A percentile compares a stretch with the other conserved stretches of the same genome.
Conservation (phyloP, 345 rosid species). For the Microcos paniculata region DNA sequence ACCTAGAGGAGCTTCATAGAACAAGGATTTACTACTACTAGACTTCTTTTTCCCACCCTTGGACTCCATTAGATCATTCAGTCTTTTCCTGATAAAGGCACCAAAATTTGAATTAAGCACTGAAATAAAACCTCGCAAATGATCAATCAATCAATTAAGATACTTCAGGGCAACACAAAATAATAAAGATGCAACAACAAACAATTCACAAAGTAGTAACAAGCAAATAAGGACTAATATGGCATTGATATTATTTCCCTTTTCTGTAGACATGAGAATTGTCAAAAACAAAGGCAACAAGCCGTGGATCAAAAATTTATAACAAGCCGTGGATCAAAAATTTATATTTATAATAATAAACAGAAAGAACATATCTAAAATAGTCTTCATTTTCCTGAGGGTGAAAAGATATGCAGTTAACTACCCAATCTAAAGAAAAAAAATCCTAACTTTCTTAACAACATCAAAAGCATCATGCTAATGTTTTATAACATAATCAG, state of each 20-base stretch:
- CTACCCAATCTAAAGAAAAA: too few species aligned
- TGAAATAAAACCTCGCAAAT: not conserved
- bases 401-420: too few species aligned
- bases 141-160: not conserved
- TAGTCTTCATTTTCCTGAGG: too few species aligned
- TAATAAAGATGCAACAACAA: constrained; percentile 5
- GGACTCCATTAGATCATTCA: constrained; percentile 96
- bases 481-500: too few species aligned
- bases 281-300: not conserved
- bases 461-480: too few species aligned
- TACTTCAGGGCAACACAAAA: not conserved
- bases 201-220: not conserved
- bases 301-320: too few species aligned
- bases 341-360: not conserved
- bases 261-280: not conserved
- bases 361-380: too few species aligned
- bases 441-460: too few species aligned
- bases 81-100: constrained; percentile 30
- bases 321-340: too few species aligned
- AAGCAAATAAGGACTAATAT: not conserved
- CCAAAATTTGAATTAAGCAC: not conserved
- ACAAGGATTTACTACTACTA: constrained; percentile 70
- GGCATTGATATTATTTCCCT: not conserved
- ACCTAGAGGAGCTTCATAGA: constrained; percentile 97
- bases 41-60: constrained; percentile 95